phyloP scores from a whole-genome alignment of 2,329 filamentous ascomycete genomes.

The Trichoderma breve region DNA sequence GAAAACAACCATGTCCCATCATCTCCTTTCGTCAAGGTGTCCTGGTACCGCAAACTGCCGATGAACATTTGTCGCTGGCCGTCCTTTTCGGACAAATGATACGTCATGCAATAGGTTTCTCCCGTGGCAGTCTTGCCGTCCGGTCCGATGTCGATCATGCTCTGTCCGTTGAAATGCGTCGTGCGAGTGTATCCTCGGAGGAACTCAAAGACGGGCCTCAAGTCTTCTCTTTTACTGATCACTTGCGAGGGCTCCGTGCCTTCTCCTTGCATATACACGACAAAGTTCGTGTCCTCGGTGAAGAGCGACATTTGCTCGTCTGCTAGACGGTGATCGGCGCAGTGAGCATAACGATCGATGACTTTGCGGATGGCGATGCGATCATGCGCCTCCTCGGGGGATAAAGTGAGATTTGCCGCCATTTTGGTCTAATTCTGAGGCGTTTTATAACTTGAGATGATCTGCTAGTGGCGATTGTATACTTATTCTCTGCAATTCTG shows the following conservation, averaged over 20 bases:
- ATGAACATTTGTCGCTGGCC: neutral
- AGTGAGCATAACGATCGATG: conserved; percentile 15
- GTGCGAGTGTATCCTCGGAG: neutral
- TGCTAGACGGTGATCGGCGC: conserved; percentile 11
- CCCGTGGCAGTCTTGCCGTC: conserved; percentile 8
- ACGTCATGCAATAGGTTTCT: conserved; percentile 14
- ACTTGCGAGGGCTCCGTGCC: neutral
- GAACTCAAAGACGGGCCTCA: conserved; percentile 2
- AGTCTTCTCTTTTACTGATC: neutral
- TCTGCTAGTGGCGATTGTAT: neutral
- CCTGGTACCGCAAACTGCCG: conserved; percentile 13
- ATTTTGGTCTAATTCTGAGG: neutral
- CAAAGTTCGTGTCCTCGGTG: neutral
- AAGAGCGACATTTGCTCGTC: conserved; percentile 18
- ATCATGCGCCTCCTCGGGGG: conserved; percentile 2
- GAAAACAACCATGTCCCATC: conserved; percentile 7
- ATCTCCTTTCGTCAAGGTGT: neutral
- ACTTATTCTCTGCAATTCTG: neutral
- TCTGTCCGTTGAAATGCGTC: conserved; percentile 15
- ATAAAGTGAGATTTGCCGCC: neutral
- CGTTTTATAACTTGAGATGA: neutral
- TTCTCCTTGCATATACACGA: conserved; percentile 11
- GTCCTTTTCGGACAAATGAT: conserved; percentile 8
- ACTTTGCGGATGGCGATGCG: conserved; percentile 8
- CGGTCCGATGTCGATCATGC: neutral